phyloP scores from a whole-genome alignment of 306 rosid species.

The Trifolium subterraneum region DNA sequence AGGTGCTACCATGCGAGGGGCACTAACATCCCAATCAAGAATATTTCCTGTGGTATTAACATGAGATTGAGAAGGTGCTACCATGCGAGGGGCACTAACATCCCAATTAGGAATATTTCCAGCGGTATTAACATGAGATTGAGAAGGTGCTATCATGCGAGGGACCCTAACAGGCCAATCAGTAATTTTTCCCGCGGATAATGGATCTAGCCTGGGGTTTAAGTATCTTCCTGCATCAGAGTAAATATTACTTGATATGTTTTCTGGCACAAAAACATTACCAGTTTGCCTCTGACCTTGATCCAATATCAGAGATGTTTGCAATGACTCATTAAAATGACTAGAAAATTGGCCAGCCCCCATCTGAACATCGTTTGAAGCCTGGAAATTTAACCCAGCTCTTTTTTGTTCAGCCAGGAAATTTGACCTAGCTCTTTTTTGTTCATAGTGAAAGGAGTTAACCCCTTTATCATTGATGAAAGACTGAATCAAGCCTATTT shows the following conservation, averaged over 20 bases:
- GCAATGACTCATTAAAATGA: slow-evolving; percentile 71
- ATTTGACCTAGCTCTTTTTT: slow-evolving; percentile 58
- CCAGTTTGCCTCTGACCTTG: slow-evolving; percentile 62
- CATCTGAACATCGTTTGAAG: slow-evolving; percentile 54
- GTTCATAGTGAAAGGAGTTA: slow-evolving; percentile 66
- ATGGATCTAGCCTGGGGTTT: slow-evolving; percentile 61
- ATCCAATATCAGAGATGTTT: slow-evolving; percentile 64
- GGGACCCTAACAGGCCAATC: slow-evolving; percentile 67
- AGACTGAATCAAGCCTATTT: slow-evolving; percentile 73
- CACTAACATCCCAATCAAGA: too few species aligned
- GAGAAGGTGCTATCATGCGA: slow-evolving; percentile 61
- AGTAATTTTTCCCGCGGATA: slow-evolving; percentile 56
- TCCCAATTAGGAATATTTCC: too few species aligned
- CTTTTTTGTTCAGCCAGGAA: slow-evolving; percentile 68
- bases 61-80: too few species aligned
- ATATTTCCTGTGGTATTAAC: slow-evolving; percentile 33
- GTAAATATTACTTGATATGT: slow-evolving; percentile 57
- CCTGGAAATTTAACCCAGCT: slow-evolving; percentile 58
- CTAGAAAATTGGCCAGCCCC: slow-evolving; percentile 63
- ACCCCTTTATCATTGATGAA: slow-evolving; percentile 66
- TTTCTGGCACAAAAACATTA: slow-evolving; percentile 60
- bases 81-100: too few species aligned
- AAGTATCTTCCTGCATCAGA: slow-evolving; percentile 68
- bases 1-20: too few species aligned
- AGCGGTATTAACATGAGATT: slow-evolving; percentile 57